These are phyloP conservation scores for Cryptosporidium canis DNA, from an alignment of 169 alveolate species.

Conservation along the genomic window DNA sequence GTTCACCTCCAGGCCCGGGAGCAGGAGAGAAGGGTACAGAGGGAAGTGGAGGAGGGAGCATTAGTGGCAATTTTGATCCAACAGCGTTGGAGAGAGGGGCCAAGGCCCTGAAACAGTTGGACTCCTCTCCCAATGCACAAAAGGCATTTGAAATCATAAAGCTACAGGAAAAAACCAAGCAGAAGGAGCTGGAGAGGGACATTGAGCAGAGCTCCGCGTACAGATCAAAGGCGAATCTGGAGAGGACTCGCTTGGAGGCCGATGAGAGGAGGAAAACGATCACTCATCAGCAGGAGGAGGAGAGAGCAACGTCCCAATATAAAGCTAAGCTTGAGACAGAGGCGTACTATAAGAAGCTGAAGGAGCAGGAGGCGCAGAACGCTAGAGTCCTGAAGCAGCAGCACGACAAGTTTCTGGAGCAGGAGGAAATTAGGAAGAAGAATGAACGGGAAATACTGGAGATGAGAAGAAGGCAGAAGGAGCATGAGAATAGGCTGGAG, in stretches of 20 bases:
- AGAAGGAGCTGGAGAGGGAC: constrained; percentile 91
- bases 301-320: constrained; percentile 92
- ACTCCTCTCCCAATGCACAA: constrained; percentile 91
- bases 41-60: constrained; percentile 10
- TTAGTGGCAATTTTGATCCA: constrained; percentile 90
- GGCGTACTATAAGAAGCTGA: constrained; percentile 89
- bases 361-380: constrained; percentile 92
- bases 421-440: constrained; percentile 82
- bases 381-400: constrained; percentile 92
- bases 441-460: constrained; percentile 82
- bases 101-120: constrained; percentile 94
- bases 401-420: constrained; percentile 89
- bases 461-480: constrained; percentile 75
- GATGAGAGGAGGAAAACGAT: constrained; percentile 92
- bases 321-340: constrained; percentile 92
- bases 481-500: constrained; percentile 77
- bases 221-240: constrained; percentile 79
- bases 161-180: constrained; percentile 94
- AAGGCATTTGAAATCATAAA: constrained; percentile 94
- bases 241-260: constrained; percentile 84
- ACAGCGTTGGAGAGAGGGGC: constrained; percentile 99
- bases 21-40: background rate
- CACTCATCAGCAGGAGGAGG: constrained; percentile 92
- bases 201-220: constrained; percentile 84
- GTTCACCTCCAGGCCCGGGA: constrained; percentile 4